A percentile compares a stretch with the other conserved stretches of the same genome.
Evolutionary conservation across 805 yeast species (phyloP).

Genomic region (Candida sithepensis): DNA sequence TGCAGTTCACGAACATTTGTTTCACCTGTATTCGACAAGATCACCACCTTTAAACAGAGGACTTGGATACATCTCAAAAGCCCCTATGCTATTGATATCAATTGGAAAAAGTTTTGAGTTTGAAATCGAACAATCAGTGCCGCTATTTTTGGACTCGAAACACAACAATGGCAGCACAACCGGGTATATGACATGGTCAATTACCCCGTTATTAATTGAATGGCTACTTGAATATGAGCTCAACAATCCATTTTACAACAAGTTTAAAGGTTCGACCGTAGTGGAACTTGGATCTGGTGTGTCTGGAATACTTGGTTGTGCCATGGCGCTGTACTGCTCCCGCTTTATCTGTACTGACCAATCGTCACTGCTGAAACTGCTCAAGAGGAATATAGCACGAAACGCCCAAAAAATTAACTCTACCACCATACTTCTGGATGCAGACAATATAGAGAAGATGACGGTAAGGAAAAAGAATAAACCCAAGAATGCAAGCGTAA

Average conservation of each 20-base stretch:
- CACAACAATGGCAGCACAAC: slow-evolving; percentile 42
- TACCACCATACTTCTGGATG: slow-evolving; percentile 13
- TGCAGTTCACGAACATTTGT: slow-evolving; percentile 25
- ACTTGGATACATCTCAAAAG: slow-evolving; percentile 25
- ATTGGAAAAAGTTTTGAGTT: slow-evolving; percentile 19
- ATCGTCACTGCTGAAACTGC: slow-evolving; percentile 45
- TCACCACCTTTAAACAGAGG: slow-evolving; percentile 12
- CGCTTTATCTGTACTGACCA: slow-evolving; percentile 59
- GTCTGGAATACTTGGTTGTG: slow-evolving; percentile 46
- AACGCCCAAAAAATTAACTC: slow-evolving; percentile 32
- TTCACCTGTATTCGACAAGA: slow-evolving; percentile 21
- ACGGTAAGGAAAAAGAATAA: slow-evolving; percentile 2
- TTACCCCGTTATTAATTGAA: slow-evolving; percentile 44
- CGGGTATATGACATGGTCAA: slow-evolving; percentile 63
- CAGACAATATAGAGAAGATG: neutral
- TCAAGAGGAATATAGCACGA: slow-evolving; percentile 40
- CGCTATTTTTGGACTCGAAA: slow-evolving; percentile 30
- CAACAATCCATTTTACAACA: slow-evolving; percentile 26
- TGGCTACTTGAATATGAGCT: slow-evolving; percentile 42
- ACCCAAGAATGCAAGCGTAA: slow-evolving; percentile 1
- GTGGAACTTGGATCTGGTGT: slow-evolving; percentile 65
- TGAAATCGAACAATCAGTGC: slow-evolving; percentile 32
- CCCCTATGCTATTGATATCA: slow-evolving; percentile 13
- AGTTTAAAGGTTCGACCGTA: slow-evolving; percentile 26
- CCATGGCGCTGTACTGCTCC: slow-evolving; percentile 32